Conservation (phyloP, 1,284 basidiomycete genomes). For the Ceratobasidium sp. region DNA sequence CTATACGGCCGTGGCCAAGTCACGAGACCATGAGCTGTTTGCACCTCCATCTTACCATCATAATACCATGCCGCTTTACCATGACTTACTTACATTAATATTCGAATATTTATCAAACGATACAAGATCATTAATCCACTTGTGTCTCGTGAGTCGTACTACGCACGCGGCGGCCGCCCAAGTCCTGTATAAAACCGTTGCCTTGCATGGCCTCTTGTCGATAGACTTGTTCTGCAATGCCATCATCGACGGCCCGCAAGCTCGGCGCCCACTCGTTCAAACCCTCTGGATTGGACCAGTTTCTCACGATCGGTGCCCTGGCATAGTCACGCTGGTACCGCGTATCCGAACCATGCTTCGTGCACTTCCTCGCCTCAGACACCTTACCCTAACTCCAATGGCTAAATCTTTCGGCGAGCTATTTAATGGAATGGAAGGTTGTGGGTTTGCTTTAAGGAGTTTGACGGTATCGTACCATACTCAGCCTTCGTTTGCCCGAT, state of each 20-base stretch:
- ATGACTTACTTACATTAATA: slow-evolving; percentile 25
- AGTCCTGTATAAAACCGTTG: slow-evolving; percentile 29
- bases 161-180: slow-evolving; percentile 4
- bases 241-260: not conserved
- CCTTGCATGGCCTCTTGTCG: slow-evolving; percentile 17
- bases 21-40: not conserved
- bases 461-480: slow-evolving; percentile 35
- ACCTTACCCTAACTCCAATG: slow-evolving; percentile 40
- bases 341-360: slow-evolving; percentile 4
- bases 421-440: slow-evolving; percentile 11
- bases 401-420: slow-evolving; percentile 37
- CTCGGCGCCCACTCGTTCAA: not conserved
- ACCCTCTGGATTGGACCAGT: slow-evolving; percentile 34
- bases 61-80: slow-evolving; percentile 22
- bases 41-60: not conserved
- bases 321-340: slow-evolving; percentile 13
- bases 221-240: slow-evolving; percentile 20
- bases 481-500: slow-evolving; percentile 30
- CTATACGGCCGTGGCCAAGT: not conserved
- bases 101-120: slow-evolving; percentile 19
- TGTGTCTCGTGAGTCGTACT: not conserved
- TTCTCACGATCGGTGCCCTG: slow-evolving; percentile 24
- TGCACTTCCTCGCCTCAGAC: slow-evolving; percentile 16
- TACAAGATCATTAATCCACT: not conserved
- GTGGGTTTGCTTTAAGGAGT: slow-evolving; percentile 10